These are phyloP conservation scores for Aspergillus heteromorphus DNA, from an alignment of 495 filamentous ascomycete species.

Conservation along the genomic window DNA sequence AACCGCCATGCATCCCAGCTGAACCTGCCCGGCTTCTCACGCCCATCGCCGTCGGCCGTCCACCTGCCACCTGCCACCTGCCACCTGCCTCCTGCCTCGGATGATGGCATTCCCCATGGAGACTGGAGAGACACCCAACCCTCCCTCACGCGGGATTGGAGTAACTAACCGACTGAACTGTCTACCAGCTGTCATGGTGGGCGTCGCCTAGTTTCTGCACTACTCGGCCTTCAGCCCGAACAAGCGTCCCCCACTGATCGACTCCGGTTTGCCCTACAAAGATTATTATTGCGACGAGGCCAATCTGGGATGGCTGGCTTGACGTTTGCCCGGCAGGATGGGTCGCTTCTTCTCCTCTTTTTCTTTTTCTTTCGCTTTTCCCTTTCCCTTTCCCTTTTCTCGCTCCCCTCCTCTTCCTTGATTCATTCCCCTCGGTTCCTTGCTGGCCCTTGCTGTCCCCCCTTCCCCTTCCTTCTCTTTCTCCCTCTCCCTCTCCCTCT, in stretches of 20 bases:
- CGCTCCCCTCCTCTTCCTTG: neutral
- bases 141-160: too few species aligned
- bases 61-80: too few species aligned
- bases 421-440: neutral
- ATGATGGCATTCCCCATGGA: too few species aligned
- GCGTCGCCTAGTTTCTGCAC: neutral
- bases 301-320: constrained; percentile 7
- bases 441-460: neutral
- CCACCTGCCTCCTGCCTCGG: too few species aligned
- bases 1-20: neutral
- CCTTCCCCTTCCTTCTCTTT: neutral
- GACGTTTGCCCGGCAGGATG: constrained; percentile 7
- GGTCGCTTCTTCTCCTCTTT: constrained; percentile 4
- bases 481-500: neutral
- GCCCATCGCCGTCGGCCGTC: too few species aligned
- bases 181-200: neutral
- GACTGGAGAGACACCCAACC: too few species aligned
- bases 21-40: neutral
- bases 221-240: constrained; percentile 8
- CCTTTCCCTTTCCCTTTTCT: neutral
- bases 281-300: constrained; percentile 1
- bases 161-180: too few species aligned
- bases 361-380: neutral
- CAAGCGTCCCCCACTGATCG: constrained; percentile 13
- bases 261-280: constrained; percentile 10